Conservation (phyloP, 2,329 filamentous ascomycete species). For the Colletotrichum filicis region DNA sequence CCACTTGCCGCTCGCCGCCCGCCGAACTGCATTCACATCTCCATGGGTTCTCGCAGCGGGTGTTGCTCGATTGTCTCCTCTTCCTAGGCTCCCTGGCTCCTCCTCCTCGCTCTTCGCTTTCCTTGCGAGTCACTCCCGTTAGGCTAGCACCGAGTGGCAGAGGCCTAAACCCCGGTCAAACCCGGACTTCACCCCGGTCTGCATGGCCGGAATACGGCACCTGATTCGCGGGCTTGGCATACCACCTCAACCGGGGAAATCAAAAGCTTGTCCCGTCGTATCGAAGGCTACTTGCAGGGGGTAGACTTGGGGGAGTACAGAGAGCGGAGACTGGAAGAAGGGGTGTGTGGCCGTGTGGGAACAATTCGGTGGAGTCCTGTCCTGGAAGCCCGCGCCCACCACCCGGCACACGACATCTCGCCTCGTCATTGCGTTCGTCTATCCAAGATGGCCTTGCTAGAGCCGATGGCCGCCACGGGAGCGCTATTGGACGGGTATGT, state of each 20-base stretch:
- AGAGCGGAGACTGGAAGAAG: not conserved
- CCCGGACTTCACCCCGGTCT: slow-evolving; percentile 2
- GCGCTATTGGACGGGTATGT: slow-evolving; percentile 36
- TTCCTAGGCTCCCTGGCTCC: not conserved
- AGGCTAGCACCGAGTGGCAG: not conserved
- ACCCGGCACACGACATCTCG: slow-evolving; percentile 14
- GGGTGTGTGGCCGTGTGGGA: not conserved
- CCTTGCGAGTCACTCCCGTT: not conserved
- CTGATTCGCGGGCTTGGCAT: slow-evolving; percentile 32
- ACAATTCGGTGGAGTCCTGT: not conserved
- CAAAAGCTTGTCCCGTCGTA: slow-evolving; percentile 34
- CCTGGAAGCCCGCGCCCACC: not conserved
- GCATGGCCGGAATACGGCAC: slow-evolving; percentile 18
- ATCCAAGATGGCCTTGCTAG: slow-evolving; percentile 16
- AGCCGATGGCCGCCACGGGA: slow-evolving; percentile 18
- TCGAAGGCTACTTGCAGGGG: slow-evolving; percentile 13
- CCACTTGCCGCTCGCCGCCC: slow-evolving; percentile 9
- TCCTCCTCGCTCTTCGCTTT: no score
- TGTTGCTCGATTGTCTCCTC: not conserved
- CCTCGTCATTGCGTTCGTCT: slow-evolving; percentile 21
- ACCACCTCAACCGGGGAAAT: slow-evolving; percentile 13
- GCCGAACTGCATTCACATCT: slow-evolving; percentile 1
- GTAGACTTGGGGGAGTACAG: not conserved
- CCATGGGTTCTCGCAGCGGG: not conserved
- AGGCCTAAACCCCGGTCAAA: slow-evolving; percentile 10